Evolutionary conservation across 192 early-diverging fungal genomes (phyloP).

Genomic region (Podila verticillata): DNA sequence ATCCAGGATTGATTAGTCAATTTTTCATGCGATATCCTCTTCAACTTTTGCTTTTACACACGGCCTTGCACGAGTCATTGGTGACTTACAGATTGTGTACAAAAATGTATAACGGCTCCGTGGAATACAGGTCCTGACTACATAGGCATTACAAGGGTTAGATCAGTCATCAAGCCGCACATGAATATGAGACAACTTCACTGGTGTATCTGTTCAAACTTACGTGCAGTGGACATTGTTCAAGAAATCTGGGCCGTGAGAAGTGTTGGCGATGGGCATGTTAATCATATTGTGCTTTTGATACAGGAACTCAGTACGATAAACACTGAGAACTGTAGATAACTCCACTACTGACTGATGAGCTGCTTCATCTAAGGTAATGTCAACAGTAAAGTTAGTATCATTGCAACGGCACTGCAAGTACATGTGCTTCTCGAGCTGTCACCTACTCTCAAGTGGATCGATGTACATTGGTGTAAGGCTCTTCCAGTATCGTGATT

Average conservation of each 20-base stretch:
- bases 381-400: not conserved
- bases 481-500: constrained; percentile 58
- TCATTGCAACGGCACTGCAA: not conserved
- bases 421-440: not conserved
- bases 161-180: too few relatives aligned
- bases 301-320: constrained; percentile 41
- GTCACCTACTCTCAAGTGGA: constrained; percentile 28
- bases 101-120: constrained; percentile 50
- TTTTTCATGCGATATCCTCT: not conserved
- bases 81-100: constrained; percentile 52
- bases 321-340: constrained; percentile 34
- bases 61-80: too few relatives aligned
- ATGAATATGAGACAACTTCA: too few relatives aligned
- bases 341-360: constrained; percentile 15
- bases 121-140: constrained; percentile 30
- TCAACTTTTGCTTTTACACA: not conserved
- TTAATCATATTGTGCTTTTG: constrained; percentile 43
- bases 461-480: constrained; percentile 47
- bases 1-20: not conserved
- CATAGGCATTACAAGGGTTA: not conserved
- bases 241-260: constrained; percentile 21
- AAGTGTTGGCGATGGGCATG: constrained; percentile 41
- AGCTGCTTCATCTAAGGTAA: constrained; percentile 10
- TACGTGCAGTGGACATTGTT: constrained; percentile 51
- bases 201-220: not conserved